Percentiles rank a stretch among this genome's conserved stretches.
Evolutionary conservation across 2,329 filamentous ascomycete species (phyloP).

Genomic region (Paramyrothecium roridum): DNA sequence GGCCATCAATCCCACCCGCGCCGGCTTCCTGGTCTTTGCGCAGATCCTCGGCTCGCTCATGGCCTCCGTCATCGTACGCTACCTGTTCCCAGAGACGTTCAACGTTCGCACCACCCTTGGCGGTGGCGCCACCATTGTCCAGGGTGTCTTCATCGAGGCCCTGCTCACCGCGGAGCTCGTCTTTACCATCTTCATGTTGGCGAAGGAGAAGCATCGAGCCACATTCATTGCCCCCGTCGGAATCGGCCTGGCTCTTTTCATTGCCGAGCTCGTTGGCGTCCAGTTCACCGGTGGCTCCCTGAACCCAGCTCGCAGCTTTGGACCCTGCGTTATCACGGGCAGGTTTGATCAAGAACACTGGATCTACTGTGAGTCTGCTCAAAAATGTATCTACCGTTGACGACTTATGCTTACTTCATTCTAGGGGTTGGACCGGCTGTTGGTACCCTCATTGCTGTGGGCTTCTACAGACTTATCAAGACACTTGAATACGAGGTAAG

Average conservation of each 20-base stretch:
- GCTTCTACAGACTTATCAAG: slow-evolving; percentile 37
- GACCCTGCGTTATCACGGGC: slow-evolving; percentile 39
- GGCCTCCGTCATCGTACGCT: slow-evolving; percentile 37
- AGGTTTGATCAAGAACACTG: slow-evolving; percentile 41
- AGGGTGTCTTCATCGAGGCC: slow-evolving; percentile 48
- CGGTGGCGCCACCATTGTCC: slow-evolving; percentile 33
- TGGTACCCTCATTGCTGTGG: slow-evolving; percentile 29
- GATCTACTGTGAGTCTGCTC: slow-evolving; percentile 38
- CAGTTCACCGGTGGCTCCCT: slow-evolving; percentile 46
- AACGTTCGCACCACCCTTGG: slow-evolving; percentile 38
- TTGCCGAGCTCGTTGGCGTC: slow-evolving; percentile 41
- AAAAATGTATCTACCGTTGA: no score
- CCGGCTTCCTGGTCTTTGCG: slow-evolving; percentile 42
- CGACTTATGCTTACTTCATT: slow-evolving; percentile 1
- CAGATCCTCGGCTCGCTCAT: slow-evolving; percentile 47
- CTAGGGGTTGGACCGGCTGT: slow-evolving; percentile 29
- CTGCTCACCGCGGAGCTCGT: slow-evolving; percentile 44
- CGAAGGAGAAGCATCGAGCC: slow-evolving; percentile 44
- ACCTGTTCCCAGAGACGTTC: slow-evolving; percentile 39
- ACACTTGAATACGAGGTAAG: slow-evolving; percentile 34
- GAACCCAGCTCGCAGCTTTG: slow-evolving; percentile 44
- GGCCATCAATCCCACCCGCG: slow-evolving; percentile 42
- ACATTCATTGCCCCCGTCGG: slow-evolving; percentile 46
- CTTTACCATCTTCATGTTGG: slow-evolving; percentile 50
- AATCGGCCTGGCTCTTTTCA: slow-evolving; percentile 43